phyloP scores from a whole-genome alignment of 768 basidiomycete species.

The Trametes maxima region DNA sequence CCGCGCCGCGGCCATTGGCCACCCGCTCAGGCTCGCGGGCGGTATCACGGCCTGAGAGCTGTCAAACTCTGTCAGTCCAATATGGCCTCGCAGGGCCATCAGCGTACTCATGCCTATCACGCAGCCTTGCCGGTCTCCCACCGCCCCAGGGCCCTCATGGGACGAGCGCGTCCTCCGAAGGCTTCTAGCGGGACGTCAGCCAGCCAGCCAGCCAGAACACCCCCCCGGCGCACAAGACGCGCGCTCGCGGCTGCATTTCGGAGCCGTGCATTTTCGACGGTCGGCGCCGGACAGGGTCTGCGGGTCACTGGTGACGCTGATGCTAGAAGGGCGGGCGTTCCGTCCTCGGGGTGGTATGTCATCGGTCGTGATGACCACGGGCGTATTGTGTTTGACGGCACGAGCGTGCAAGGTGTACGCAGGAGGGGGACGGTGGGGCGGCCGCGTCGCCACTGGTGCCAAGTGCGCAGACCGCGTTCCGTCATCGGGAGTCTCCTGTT shows the following conservation, averaged over 20 bases:
- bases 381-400: too few relatives aligned
- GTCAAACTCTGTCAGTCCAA: conserved; percentile 1
- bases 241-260: not conserved
- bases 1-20: not conserved
- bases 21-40: too few relatives aligned
- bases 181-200: conserved; percentile 1
- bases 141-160: not conserved
- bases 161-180: not conserved
- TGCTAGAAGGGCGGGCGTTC: too few relatives aligned
- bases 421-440: too few relatives aligned
- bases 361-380: too few relatives aligned
- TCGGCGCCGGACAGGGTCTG: not conserved
- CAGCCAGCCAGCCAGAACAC: too few relatives aligned
- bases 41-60: not conserved
- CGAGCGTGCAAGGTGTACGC: too few relatives aligned
- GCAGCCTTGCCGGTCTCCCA: conserved; percentile 1
- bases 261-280: not conserved
- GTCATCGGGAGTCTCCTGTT: too few relatives aligned
- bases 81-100: conserved; percentile 10
- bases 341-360: too few relatives aligned
- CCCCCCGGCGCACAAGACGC: not conserved
- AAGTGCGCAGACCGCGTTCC: too few relatives aligned
- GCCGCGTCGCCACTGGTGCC: too few relatives aligned
- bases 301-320: too few relatives aligned
- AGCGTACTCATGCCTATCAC: conserved; percentile 14